These are phyloP conservation scores for Boletus barrowsii DNA, from an alignment of 768 basidiomycete species.

Conservation along the genomic window DNA sequence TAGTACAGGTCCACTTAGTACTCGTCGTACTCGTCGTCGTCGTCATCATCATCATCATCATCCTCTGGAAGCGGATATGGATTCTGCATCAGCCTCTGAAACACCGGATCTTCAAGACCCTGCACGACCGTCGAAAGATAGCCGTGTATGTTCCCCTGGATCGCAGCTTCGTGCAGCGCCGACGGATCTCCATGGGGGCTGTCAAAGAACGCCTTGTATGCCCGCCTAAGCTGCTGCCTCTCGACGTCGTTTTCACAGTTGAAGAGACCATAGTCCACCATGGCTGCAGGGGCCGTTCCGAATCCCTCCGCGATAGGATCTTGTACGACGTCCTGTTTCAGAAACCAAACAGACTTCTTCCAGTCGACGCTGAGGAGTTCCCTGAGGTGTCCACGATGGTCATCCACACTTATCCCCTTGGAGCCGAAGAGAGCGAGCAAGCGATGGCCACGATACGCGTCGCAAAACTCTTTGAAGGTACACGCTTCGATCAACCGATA, in stretches of 20 bases:
- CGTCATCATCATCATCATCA: too few species aligned
- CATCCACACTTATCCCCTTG: background rate
- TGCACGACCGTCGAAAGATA: background rate
- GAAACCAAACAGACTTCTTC: slow-evolving; percentile 1
- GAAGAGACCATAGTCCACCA: slow-evolving; percentile 1
- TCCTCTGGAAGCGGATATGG: background rate
- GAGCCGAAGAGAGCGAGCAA: background rate
- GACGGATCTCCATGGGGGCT: background rate
- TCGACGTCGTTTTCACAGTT: background rate
- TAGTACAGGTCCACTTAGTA: background rate
- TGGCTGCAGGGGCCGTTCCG: background rate
- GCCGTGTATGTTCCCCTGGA: background rate
- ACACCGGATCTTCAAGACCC: background rate
- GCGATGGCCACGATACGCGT: background rate
- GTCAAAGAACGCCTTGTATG: background rate
- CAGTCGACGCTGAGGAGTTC: background rate
- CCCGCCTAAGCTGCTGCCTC: background rate
- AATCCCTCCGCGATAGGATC: background rate
- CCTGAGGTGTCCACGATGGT: background rate
- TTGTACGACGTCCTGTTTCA: background rate
- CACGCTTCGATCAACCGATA: background rate
- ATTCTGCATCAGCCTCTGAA: background rate
- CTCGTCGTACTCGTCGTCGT: too few species aligned
- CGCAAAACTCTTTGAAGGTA: slow-evolving; percentile 3
- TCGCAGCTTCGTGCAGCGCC: background rate